Conservation (phyloP, 1,139 yeast species). For the Meyerozyma elateridarum region DNA sequence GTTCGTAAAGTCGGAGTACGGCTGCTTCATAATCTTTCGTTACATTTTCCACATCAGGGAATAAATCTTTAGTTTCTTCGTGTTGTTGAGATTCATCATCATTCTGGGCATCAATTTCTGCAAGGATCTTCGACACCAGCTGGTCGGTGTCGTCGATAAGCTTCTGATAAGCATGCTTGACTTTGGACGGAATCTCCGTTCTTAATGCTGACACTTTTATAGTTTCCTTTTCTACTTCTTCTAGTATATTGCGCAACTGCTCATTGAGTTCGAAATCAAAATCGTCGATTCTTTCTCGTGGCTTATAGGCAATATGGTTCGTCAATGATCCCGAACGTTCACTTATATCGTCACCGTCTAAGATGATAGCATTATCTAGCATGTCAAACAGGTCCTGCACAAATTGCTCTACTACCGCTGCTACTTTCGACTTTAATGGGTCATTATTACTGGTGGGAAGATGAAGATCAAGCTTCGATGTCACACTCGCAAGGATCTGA, state of each 20-base stretch:
- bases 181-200: constrained; percentile 44
- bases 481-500: constrained; percentile 34
- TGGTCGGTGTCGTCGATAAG: constrained; percentile 28
- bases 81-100: constrained; percentile 11
- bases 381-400: constrained; percentile 47
- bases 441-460: constrained; percentile 43
- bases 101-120: constrained; percentile 19
- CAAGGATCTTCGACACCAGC: constrained; percentile 26
- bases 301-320: constrained; percentile 22
- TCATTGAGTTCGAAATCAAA: constrained; percentile 58
- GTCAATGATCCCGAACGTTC: constrained; percentile 7
- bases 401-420: constrained; percentile 38
- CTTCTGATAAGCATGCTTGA: constrained; percentile 23
- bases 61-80: constrained; percentile 6
- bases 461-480: constrained; percentile 41
- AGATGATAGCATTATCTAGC: constrained; percentile 45
- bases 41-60: constrained; percentile 16
- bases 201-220: constrained; percentile 48
- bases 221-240: constrained; percentile 55
- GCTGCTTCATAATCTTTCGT: constrained; percentile 25
- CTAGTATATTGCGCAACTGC: constrained; percentile 46
- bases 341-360: constrained; percentile 42
- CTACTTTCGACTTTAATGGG: constrained; percentile 42
- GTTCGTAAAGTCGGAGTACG: constrained; percentile 17
- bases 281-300: constrained; percentile 48